Conservation (phyloP, 2,329 filamentous ascomycete species). For the Biscogniauxia marginata region DNA sequence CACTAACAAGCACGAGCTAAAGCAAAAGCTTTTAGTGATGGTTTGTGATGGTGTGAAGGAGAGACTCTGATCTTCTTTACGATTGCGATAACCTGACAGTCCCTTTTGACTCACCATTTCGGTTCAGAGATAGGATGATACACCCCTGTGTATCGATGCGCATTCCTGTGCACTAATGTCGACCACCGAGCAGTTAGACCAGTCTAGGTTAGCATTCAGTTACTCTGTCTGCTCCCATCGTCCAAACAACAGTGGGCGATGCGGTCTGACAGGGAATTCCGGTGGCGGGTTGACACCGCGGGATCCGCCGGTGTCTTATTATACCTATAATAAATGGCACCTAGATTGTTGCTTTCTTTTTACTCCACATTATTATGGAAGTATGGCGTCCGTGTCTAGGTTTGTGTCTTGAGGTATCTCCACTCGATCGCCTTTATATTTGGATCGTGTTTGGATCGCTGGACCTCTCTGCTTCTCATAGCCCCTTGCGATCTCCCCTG, state of each 20-base stretch:
- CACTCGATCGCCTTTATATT: neutral
- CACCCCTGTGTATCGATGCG: neutral
- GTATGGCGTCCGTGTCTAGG: neutral
- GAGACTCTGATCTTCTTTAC: neutral
- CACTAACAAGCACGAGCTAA: neutral
- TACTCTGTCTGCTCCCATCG: neutral
- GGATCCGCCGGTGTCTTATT: neutral
- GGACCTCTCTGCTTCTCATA: neutral
- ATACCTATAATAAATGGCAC: neutral
- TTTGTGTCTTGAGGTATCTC: neutral
- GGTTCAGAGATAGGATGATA: neutral
- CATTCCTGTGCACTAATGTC: neutral
- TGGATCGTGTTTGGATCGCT: neutral
- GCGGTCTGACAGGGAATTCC: neutral
- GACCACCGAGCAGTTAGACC: neutral
- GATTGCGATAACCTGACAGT: neutral
- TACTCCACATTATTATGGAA: neutral
- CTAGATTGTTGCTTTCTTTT: neutral
- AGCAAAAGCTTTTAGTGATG: neutral
- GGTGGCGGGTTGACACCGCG: neutral
- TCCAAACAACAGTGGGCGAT: neutral
- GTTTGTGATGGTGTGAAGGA: neutral
- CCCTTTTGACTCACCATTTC: neutral
- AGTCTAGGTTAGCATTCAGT: neutral
- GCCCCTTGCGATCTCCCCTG: too few species aligned